Evolutionary conservation across 768 basidiomycete species (phyloP).

Genomic region (Gymnopilus junonius): DNA sequence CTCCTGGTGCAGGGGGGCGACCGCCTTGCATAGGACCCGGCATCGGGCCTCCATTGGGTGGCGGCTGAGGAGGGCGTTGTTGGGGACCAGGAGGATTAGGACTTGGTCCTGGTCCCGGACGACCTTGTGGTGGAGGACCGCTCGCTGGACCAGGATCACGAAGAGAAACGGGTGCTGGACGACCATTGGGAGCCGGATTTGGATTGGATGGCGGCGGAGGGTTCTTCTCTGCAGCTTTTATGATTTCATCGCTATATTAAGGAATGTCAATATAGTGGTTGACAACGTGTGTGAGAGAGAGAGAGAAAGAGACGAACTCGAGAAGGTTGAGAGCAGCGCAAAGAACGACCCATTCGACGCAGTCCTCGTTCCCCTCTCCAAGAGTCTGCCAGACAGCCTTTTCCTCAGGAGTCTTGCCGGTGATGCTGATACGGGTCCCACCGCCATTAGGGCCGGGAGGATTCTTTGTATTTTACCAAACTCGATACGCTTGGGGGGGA

Average conservation of each 20-base stretch:
- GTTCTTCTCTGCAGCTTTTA: slow-evolving; percentile 96
- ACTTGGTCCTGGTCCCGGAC: slow-evolving; percentile 29
- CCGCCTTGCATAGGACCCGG: slow-evolving; percentile 18
- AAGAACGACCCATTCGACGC: slow-evolving; percentile 99
- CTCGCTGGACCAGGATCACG: slow-evolving; percentile 61
- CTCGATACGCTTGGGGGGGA: slow-evolving; percentile 97
- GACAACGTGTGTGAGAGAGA: slow-evolving; percentile 19
- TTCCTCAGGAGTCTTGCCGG: slow-evolving; percentile 95
- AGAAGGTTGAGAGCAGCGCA: slow-evolving; percentile 96
- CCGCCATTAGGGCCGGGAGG: slow-evolving; percentile 90
- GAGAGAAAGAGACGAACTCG: slow-evolving; percentile 65
- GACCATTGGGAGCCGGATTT: slow-evolving; percentile 41
- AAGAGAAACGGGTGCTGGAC: slow-evolving; percentile 63
- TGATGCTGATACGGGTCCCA: slow-evolving; percentile 97
- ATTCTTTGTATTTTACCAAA: slow-evolving; percentile 99
- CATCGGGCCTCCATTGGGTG: slow-evolving; percentile 30
- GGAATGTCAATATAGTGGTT: slow-evolving; percentile 15
- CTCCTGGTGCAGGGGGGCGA: slow-evolving; percentile 25
- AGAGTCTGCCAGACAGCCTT: slow-evolving; percentile 99
- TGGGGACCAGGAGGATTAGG: slow-evolving; percentile 28
- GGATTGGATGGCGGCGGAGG: slow-evolving; percentile 48
- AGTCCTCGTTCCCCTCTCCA: slow-evolving; percentile 97
- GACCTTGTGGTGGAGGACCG: slow-evolving; percentile 23
- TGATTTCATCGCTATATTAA: slow-evolving; percentile 85
- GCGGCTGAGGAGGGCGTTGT: slow-evolving; percentile 34